Evolutionary conservation across 2,329 filamentous ascomycete species (phyloP), one percentile per base, ranked within the genome.

Genomic region (Beauveria sp.): DNA sequence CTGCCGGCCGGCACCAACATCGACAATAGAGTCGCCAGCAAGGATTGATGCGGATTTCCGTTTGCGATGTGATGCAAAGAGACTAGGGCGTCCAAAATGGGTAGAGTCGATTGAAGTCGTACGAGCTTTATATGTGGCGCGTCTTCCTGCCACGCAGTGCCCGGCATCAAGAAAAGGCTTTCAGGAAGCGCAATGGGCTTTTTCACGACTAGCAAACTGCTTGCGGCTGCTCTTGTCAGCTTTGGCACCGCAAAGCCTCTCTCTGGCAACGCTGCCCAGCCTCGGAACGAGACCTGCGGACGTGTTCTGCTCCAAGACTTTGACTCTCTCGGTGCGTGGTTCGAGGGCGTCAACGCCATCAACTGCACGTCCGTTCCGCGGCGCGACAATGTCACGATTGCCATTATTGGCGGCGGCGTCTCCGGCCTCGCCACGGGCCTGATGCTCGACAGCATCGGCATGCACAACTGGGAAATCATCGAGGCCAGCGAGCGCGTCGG

Each of bases 401-500:
- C 64, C 10, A 77, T 77, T 14, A 20, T 78, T 2, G 75, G 76
- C 0, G 75, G 71, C 5, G 76, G 76, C 5, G 75, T 79, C 62
- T 69, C 71, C 65, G 49, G 64, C 5, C 54, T 48, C 16, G 49
- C 48, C n/a, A 58, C 56, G 24, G 48, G 28, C 59, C 66, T 77
- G 12, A 70, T 79, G 16, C 74, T 79, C 3, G 73, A 77, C 26
- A 77, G 75, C 7, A 75, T 77, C 3, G 76, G 77, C 0, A 71
- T 80, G 16, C 73, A 74, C 16, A 74, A 79, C 56, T 77, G 77
- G 77, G 74, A 77, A 51, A 75, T 80, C 1, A 67, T 76, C 3
- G 77, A 80, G 64, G 76, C 77, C 0, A 73, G 73, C 0, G 66
- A 73, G 2, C 69, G 76, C 4, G 62, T 78, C 1, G 77, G 77